phyloP scores from a whole-genome alignment of 1,139 yeast species.

The Sugiyamaella xylanicola region DNA sequence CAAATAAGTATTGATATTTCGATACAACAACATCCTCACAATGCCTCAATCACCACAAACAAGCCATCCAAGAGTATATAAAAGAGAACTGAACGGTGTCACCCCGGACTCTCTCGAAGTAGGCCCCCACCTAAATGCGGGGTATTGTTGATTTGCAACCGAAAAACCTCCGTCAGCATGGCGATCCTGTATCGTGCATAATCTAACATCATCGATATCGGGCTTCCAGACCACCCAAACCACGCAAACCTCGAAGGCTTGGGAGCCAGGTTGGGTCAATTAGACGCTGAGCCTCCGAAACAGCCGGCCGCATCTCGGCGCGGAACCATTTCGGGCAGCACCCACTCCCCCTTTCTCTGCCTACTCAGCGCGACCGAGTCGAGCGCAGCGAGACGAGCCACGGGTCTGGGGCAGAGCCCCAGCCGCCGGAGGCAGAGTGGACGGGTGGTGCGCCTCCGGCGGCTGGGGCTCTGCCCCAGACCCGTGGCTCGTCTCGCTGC shows the following conservation, averaged over 20 bases:
- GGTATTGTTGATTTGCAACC: constrained; percentile 4
- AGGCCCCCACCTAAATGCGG: constrained; percentile 11
- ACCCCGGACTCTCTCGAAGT: too few relatives aligned
- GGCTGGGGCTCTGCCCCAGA: background rate
- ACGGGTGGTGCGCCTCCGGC: constrained; percentile 1
- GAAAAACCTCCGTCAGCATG: constrained; percentile 8
- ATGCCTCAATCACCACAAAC: background rate
- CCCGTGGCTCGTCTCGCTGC: background rate
- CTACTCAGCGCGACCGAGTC: too few relatives aligned
- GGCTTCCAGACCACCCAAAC: background rate
- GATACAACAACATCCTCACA: background rate
- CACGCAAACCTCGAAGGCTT: too few relatives aligned
- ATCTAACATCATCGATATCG: background rate
- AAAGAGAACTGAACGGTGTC: too few relatives aligned
- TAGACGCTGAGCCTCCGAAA: too few relatives aligned
- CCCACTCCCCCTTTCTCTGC: too few relatives aligned
- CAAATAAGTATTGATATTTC: too few relatives aligned
- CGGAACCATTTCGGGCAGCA: too few relatives aligned
- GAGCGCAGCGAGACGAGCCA: background rate
- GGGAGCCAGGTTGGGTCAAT: too few relatives aligned
- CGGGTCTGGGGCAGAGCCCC: constrained; percentile 2
- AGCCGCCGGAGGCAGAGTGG: too few relatives aligned
- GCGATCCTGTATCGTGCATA: background rate
- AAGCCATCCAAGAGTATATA: too few relatives aligned
- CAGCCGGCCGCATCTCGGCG: too few relatives aligned